A percentile compares a stretch with the other conserved stretches of the same genome.
These are phyloP conservation scores for Cynara cardunculus DNA, from an alignment of 129 eudicot genomes.

Conservation along the genomic window DNA sequence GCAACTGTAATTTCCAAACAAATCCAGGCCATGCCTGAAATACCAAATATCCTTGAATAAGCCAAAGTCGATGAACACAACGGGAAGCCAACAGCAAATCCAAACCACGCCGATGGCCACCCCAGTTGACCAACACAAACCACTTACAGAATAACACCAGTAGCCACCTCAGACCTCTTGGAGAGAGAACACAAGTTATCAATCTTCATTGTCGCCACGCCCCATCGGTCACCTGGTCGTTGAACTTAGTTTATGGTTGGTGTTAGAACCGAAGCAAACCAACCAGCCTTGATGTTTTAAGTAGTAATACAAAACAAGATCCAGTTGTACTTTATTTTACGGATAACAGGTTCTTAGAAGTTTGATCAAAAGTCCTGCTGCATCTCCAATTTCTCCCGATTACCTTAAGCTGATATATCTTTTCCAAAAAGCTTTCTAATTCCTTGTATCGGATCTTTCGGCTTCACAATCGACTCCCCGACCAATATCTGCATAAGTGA, in stretches of 20 bases:
- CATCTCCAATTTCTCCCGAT: neutral
- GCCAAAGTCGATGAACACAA: neutral
- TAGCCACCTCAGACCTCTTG: too few species aligned
- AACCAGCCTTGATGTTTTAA: neutral
- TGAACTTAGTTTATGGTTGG: neutral
- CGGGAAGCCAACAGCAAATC: neutral
- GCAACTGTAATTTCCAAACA: too few species aligned
- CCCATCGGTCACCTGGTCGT: neutral
- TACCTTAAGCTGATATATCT: slow-evolving; percentile 54
- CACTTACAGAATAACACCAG: neutral
- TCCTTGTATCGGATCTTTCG: slow-evolving; percentile 69
- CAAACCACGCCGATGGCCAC: too few species aligned
- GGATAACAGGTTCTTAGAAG: too few species aligned
- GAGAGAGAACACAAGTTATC: neutral
- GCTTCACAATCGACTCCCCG: slow-evolving; percentile 93
- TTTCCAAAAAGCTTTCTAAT: slow-evolving; percentile 76
- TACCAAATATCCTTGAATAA: neutral
- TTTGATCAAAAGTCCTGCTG: too few species aligned
- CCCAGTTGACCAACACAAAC: neutral
- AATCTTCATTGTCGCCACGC: neutral
- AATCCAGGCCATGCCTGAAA: too few species aligned
- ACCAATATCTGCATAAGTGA: slow-evolving; percentile 62
- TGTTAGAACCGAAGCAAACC: slow-evolving; percentile 5
- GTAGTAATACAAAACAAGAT: neutral
- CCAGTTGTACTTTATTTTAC: neutral